Evolutionary conservation across 2,329 filamentous ascomycete species (phyloP), one percentile per base, ranked within the genome.

Genomic region (Exophiala aquamarina): DNA sequence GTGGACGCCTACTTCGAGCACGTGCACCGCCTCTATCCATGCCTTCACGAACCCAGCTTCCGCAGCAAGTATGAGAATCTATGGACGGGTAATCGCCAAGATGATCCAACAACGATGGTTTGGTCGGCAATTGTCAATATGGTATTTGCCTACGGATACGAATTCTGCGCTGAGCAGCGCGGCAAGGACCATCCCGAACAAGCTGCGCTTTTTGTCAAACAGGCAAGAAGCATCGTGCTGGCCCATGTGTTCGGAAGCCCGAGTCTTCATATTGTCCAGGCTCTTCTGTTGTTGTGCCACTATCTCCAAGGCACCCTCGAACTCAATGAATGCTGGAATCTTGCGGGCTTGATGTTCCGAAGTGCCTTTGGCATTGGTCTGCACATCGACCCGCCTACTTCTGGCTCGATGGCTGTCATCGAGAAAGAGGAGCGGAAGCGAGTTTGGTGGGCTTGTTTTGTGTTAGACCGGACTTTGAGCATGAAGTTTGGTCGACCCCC

Each of bases 261-360:
- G 6, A 44, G 31, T 32, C 32, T 49, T 7, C 41, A 45, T 29
- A 15, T 46, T 19, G 28, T 40, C 4, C 47, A 49, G 15, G 31
- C 41, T 7, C 47, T 49, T 1, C 42, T 49, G 10, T 36, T 49
- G 41, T 45, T 49, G 41, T 39, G 41, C n/a, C 36, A 49, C 29
- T 46, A 49, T 17, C 41, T 49, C 26, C 47, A 49, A 20, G 47
- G 47, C 6, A 34, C 47, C 9, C 10, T 40, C 8, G 41, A 45
- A 21, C n/a, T 45, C 34, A 40, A 45, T 13, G 34, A 45, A n/a
- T 49, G 41, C 47, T 49, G 47, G 47, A 45, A 31, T 40, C 14
- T 49, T 9, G 21, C 20, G 4, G 35, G 33, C 15, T 20, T 45
- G 11, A 33, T 34, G 23, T 28, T 46, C 17, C 31, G 44, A 19